Evolutionary conservation across 371 early-diverging fungal species (phyloP), one percentile per base, ranked within the genome.

Genomic region (Mortierella polycephala): DNA sequence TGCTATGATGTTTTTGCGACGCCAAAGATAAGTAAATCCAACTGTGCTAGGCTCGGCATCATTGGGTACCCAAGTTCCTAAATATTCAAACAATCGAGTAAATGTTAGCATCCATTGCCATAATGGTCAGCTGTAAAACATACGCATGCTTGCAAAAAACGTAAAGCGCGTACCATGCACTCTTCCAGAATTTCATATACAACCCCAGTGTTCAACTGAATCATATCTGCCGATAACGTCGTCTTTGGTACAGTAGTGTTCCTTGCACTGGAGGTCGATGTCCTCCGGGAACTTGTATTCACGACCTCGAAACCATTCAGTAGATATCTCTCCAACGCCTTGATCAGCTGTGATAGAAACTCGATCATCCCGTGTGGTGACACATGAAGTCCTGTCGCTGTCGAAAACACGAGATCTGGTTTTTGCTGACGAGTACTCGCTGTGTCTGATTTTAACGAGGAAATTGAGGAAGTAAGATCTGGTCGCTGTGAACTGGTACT

Each of bases 131-230:
- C 16, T 16, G 12, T n/a, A 39, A 45, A 39, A 57, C 30, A 44
- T 1, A 8, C n/a, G 0, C 23, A 21, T 55, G 16, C n/a, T 16
- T 45, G 4, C 9, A 10, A 12, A 14, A 42, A 42, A 20, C 4
- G 18, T 40, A 9, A 12, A 39, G 54, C 6, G 1, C 50, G 56
- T 60, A 76, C 76, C 71, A 79, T 42, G 42, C 79, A 72, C 49
- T 79, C 79, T 5, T 79, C 79, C 53, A 79, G 53, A 13, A 79
- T 50, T 42, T 79, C 79, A 7, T 79, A 79, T 0, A 79, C 73
- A 16, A 79, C 57, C 4, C 69, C 66, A 0, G 54, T 58, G 41
- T 79, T 79, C 50, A 56, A n/a, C 30, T 62, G 68, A 0, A 79
- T 41, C 8, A 58, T 14, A 10, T 64, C 65, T 11, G 69, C 72